A percentile compares a stretch with the other conserved stretches of the same genome.
Conservation (phyloP, 108 stramenopile species). For the Ochromonas danica region DNA sequence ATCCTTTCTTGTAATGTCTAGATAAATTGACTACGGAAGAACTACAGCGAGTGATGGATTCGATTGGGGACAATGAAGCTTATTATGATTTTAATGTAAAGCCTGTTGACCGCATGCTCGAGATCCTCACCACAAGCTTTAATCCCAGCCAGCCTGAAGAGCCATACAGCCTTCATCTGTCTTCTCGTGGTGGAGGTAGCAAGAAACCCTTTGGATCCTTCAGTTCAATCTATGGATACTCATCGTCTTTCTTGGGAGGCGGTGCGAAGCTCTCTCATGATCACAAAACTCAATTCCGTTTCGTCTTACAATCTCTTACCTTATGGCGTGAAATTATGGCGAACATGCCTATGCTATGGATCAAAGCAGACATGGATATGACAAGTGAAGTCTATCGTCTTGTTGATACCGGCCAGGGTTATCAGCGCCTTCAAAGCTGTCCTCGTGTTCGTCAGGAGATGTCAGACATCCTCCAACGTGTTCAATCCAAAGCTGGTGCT, state of each 20-base stretch:
- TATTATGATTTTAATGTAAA: constrained; percentile 63
- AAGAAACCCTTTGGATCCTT: constrained; percentile 30
- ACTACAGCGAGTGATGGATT: constrained; percentile 62
- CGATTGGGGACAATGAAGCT: constrained; percentile 68
- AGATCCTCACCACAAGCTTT: constrained; percentile 64
- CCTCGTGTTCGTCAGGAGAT: constrained; percentile 69
- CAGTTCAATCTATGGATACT: constrained; percentile 35
- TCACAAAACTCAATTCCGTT: constrained; percentile 72
- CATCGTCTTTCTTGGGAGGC: constrained; percentile 48
- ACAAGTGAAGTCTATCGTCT: constrained; percentile 59
- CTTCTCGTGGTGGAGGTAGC: constrained; percentile 31
- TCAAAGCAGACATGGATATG: constrained; percentile 60
- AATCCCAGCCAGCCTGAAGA: constrained; percentile 49
- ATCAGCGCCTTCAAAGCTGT: constrained; percentile 73
- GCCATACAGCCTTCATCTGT: constrained; percentile 44
- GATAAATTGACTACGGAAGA: constrained; percentile 54
- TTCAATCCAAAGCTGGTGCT: constrained; percentile 63
- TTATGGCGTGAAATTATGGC: constrained; percentile 74
- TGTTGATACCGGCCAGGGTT: constrained; percentile 76
- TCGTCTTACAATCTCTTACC: constrained; percentile 70
- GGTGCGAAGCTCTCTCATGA: constrained; percentile 73
- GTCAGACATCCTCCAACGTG: constrained; percentile 56
- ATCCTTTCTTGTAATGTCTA: not conserved
- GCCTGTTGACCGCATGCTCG: constrained; percentile 67
- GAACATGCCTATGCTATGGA: constrained; percentile 70